A percentile compares a stretch with the other conserved stretches of the same genome.
These are phyloP conservation scores for Ormosia semicastrata DNA, from an alignment of 306 rosid genomes.

Conservation along the genomic window DNA sequence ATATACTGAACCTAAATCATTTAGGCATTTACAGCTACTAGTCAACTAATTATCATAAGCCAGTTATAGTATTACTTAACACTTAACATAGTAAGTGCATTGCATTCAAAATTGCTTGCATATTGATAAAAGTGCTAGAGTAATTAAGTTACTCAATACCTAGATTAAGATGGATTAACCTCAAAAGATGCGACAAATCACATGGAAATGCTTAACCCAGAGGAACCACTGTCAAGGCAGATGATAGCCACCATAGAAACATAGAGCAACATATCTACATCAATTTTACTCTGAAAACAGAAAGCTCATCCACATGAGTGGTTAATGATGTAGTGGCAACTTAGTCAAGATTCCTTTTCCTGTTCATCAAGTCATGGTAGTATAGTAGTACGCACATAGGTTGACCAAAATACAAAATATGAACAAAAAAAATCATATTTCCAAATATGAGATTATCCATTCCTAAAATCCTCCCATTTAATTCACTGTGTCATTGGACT, in stretches of 20 bases:
- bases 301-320: conserved; percentile 5
- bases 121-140: conserved; percentile 6
- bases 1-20: neutral
- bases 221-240: conserved; percentile 1
- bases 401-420: conserved; percentile 93
- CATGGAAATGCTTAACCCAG: conserved; percentile 18
- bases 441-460: too few species aligned
- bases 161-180: conserved; percentile 21
- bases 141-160: neutral
- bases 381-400: conserved; percentile 87
- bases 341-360: conserved; percentile 54
- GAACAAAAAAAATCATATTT: conserved; percentile 93
- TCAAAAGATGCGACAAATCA: conserved; percentile 2
- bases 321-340: neutral
- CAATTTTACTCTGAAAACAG: neutral
- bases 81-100: neutral
- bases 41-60: neutral
- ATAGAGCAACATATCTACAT: conserved; percentile 32
- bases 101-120: conserved; percentile 26
- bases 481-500: too few species aligned
- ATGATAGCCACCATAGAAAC: conserved; percentile 10
- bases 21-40: neutral
- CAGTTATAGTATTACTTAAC: neutral
- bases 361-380: conserved; percentile 94
- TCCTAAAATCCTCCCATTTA: too few species aligned